Base-by-base conservation (phyloP, 345 rosid species). In the Camelina laxa region DNA sequence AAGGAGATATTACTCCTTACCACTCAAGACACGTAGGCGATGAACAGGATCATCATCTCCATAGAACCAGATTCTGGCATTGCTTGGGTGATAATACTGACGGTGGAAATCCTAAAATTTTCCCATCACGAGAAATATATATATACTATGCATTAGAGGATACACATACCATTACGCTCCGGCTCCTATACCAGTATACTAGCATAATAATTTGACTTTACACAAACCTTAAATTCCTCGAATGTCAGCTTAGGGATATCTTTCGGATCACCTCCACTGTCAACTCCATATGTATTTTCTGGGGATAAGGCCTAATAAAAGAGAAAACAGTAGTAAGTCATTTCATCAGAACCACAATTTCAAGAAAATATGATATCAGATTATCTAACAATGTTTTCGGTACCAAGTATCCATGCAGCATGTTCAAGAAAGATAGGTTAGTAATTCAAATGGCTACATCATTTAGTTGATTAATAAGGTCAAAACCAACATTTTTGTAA, bases 211-310 rank as follows among this genome's bases (percentile, higher is more conserved):
- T 55, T 49, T 65, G 33, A 62, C n/a, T 69, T 36, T 13, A 10
- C 5, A 36, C 70, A 44, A 44, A 78, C 98, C 96, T 90, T 83
- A 73, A 94, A 94, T 81, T 94, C 85, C 79, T 87, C 87, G 80
- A 87, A 91, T 9, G 96, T 85, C 82, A 94, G 86, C 77, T 87
- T 81, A 13, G 98, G 95, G 78, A 94, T 94, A 68, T 80, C 93
- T 82, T 80, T 87, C 20, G 98, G 98, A 80, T 94, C 96, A 35
- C 98, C 98, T 70, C 98, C 98, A 72, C 97, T 94, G 75, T 94
- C 98, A 69, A 94, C 97, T 70, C 97, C 95, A 42, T 94, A 94
- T 24, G 97, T 77, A 81, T 91, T 94, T 82, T 89, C 85, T 14
- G 98, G 98, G 82, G 82, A 89, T 61, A 94, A 74, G 71, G 98